A percentile compares a stretch with the other conserved stretches of the same genome.
Conservation (phyloP, 805 yeast species). For the Candida loeiensis region DNA sequence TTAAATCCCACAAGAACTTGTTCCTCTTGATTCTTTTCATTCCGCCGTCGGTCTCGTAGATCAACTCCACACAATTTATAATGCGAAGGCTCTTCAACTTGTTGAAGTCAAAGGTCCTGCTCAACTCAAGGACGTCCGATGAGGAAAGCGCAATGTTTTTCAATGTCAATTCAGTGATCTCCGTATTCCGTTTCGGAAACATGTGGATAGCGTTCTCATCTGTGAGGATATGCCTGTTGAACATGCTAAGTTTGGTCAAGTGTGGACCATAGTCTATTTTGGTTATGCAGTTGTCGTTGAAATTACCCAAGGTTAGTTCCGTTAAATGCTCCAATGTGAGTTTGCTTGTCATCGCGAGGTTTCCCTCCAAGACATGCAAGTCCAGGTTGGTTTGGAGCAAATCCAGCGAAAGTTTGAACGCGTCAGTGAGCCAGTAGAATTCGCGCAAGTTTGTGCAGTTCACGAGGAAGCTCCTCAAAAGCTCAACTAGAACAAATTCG, state of each 20-base stretch:
- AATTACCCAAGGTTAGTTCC: conserved; percentile 3
- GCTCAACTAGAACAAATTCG: conserved; percentile 7
- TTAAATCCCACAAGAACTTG: conserved; percentile 3
- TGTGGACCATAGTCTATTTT: neutral
- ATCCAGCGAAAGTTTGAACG: conserved; percentile 8
- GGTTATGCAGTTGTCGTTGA: conserved; percentile 2
- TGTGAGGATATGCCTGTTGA: conserved; percentile 1
- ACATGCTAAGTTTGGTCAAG: neutral
- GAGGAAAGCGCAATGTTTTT: conserved; percentile 5
- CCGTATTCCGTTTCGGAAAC: neutral
- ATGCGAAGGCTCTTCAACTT: conserved; percentile 1
- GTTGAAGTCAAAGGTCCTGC: neutral
- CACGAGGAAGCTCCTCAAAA: conserved; percentile 6
- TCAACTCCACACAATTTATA: conserved; percentile 7
- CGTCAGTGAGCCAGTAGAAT: conserved; percentile 7
- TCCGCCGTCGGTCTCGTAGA: conserved; percentile 1
- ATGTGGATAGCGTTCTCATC: neutral
- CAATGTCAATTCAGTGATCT: conserved; percentile 2
- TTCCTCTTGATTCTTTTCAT: conserved; percentile 4
- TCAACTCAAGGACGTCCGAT: neutral
- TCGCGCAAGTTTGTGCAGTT: conserved; percentile 8
- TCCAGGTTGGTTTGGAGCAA: neutral
- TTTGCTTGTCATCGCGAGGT: neutral
- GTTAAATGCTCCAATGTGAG: neutral
- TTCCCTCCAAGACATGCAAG: conserved; percentile 5